Evolutionary conservation across 176 grass and related monocot species (phyloP), one percentile per base, ranked within the genome.

Genomic region (Aegilops bicornis): DNA sequence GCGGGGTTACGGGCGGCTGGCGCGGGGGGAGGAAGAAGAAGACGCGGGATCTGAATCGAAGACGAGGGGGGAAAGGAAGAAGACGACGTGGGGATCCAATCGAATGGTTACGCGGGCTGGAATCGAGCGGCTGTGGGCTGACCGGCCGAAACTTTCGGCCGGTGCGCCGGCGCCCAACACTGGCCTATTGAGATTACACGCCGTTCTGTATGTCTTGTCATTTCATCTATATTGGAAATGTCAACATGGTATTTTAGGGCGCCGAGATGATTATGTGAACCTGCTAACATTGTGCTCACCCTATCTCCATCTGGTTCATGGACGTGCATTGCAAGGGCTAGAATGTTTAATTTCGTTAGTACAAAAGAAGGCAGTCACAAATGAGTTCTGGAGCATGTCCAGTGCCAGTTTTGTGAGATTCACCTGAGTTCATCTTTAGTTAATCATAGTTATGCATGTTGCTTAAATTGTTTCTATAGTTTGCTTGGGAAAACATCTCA

Each of bases 381-480:
- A 80, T 9, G 0, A 65, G 60, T 80, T 73, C 39, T 8, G 3
- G 33, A 35, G 67, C n/a, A 72, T 37, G 69, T 24, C 8, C 35
- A 42, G 5, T 74, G 5, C 40, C 22, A 22, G 16, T 45, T 60
- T 76, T 30, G 2, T 58, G 63, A 69, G 58, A 10, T 50, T 89
- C 20, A 64, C 40, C 7, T 75, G 50, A 76, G 58, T 60, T 74
- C 6, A 79, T 52, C 40, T 87, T 47, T 87, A 4, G 61, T 86
- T 68, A 59, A 35, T 27, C 32, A 8, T 72, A 73, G 5, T 90
- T 83, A 62, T 78, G 5, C 69, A 48, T 78, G 5, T 76, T 80
- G 12, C 47, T 76, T 80, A 45, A 33, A 22, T 50, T 86, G 13
- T 65, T 40, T 19, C 67, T 66, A 33, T 31, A 25, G 22, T 60